A percentile compares a stretch with the other conserved stretches of the same genome.
phyloP scores from a whole-genome alignment of 257 asterid species.

The Solanum virginianum region DNA sequence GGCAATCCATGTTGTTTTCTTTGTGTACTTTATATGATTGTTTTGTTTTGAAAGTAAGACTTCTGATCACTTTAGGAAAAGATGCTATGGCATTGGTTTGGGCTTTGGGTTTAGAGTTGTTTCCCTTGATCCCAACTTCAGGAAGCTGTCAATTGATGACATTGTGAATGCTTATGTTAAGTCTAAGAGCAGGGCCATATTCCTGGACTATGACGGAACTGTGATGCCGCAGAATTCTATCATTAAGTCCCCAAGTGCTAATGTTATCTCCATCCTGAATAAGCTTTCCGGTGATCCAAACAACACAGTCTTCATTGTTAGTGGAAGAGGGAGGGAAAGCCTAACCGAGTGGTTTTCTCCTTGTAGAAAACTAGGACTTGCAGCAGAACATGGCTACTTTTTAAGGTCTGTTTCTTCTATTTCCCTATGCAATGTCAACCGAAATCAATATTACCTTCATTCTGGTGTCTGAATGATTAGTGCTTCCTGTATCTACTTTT shows the following conservation, averaged over 20 bases:
- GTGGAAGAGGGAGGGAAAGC: constrained; percentile 75
- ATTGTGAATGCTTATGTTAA: constrained; percentile 50
- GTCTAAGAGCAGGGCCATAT: constrained; percentile 60
- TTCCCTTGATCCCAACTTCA: constrained; percentile 68
- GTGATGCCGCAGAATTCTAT: constrained; percentile 69
- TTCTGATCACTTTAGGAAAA: constrained; percentile 59
- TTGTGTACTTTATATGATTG: neutral
- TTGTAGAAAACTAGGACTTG: constrained; percentile 65
- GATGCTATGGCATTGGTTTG: constrained; percentile 74
- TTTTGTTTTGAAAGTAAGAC: neutral
- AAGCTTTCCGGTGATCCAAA: constrained; percentile 45
- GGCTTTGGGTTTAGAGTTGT: constrained; percentile 83
- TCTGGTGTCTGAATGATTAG: neutral
- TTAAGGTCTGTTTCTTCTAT: constrained; percentile 34
- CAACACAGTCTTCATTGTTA: constrained; percentile 57
- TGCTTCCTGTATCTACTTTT: neutral
- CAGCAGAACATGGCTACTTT: constrained; percentile 85
- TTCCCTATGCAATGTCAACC: neutral
- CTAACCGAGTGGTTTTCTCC: constrained; percentile 63
- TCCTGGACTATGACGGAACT: constrained; percentile 82
- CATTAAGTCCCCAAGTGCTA: constrained; percentile 48
- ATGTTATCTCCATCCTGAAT: constrained; percentile 53
- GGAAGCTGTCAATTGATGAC: constrained; percentile 55
- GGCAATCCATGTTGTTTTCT: constrained; percentile 9
- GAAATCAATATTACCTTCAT: neutral